These are phyloP conservation scores for Suillus plorans DNA, from an alignment of 768 basidiomycete genomes.

Conservation along the genomic window DNA sequence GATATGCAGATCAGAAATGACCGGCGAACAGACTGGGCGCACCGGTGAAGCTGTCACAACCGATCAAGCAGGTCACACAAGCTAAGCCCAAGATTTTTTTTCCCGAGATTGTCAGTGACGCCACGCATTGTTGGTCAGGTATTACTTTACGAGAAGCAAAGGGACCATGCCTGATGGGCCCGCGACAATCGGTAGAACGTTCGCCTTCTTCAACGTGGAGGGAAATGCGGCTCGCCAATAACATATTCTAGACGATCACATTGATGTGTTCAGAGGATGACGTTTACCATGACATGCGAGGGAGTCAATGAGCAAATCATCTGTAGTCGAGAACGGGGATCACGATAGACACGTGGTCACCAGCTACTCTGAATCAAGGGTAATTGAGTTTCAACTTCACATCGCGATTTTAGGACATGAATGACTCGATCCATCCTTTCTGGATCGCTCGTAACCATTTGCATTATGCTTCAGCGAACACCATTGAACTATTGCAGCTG, in stretches of 20 bases:
- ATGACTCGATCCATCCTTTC: background rate
- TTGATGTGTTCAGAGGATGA: background rate
- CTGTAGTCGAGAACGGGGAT: background rate
- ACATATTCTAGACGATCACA: constrained; percentile 7
- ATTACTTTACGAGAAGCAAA: constrained; percentile 10
- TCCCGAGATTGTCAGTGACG: constrained; percentile 7
- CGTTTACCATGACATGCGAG: background rate
- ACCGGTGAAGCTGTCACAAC: background rate
- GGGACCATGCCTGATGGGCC: constrained; percentile 1
- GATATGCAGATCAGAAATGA: background rate
- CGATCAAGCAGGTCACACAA: background rate
- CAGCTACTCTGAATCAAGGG: background rate
- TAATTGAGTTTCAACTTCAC: background rate
- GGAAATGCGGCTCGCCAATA: constrained; percentile 14
- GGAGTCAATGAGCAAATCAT: no score
- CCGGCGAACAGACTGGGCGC: constrained; percentile 6
- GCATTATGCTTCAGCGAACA: background rate
- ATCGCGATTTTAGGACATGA: background rate
- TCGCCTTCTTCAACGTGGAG: background rate
- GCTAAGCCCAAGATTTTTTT: constrained; percentile 3
- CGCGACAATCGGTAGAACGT: background rate
- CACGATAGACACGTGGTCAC: background rate
- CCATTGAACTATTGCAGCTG: background rate
- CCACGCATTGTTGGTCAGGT: constrained; percentile 7
- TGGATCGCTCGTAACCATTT: background rate